These are phyloP conservation scores for Insectozyma bohioensis DNA, from an alignment of 1,139 yeast species.

Conservation along the genomic window DNA sequence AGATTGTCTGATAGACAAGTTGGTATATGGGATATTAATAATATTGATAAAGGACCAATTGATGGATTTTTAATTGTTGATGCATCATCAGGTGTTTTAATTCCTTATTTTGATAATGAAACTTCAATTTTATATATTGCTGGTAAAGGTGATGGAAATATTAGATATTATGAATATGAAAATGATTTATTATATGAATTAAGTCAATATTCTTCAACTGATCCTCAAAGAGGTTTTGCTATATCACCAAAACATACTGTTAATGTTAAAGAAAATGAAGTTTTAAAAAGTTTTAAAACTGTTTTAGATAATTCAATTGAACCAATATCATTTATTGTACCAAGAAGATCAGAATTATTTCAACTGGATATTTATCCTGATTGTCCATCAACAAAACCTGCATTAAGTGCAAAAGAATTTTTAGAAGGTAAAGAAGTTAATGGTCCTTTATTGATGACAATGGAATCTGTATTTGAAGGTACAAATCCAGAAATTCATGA, in stretches of 20 bases:
- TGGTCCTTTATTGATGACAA: conserved; percentile 78
- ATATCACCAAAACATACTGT: conserved; percentile 82
- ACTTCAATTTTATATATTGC: conserved; percentile 83
- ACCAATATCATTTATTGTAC: conserved; percentile 88
- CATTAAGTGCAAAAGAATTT: conserved; percentile 79
- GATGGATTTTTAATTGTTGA: conserved; percentile 87
- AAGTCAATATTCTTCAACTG: conserved; percentile 83
- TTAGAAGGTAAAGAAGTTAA: conserved; percentile 70
- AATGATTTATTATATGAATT: conserved; percentile 78
- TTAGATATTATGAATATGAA: conserved; percentile 85
- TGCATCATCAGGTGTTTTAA: conserved; percentile 87
- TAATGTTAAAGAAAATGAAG: conserved; percentile 79
- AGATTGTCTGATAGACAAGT: conserved; percentile 91
- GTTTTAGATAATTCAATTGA: conserved; percentile 81
- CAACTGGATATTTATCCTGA: conserved; percentile 93
- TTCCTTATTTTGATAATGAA: conserved; percentile 85
- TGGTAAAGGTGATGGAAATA: conserved; percentile 98
- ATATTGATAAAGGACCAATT: conserved; percentile 77
- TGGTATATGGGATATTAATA: conserved; percentile 85
- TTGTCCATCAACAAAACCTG: conserved; percentile 78
- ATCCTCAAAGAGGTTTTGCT: conserved; percentile 96
- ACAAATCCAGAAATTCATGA: conserved; percentile 46
- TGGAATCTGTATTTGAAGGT: conserved; percentile 81
- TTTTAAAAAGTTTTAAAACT: conserved; percentile 77
- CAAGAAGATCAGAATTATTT: conserved; percentile 89